These are phyloP conservation scores for Vanrija sp. DNA, from an alignment of 1,284 basidiomycete species.

Conservation along the genomic window DNA sequence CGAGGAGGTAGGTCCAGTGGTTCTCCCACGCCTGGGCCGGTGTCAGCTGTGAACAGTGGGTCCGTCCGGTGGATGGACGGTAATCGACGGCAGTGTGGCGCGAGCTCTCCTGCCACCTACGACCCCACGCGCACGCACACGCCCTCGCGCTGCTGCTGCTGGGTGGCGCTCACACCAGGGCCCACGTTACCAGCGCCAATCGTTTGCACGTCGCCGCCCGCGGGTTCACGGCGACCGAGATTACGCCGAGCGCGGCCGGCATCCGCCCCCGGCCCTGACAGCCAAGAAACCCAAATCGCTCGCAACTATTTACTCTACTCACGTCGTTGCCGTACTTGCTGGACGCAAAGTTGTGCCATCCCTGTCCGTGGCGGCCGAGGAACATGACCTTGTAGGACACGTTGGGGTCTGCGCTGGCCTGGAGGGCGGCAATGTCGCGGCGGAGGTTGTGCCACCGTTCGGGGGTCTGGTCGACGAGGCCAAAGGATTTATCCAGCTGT, in stretches of 20 bases:
- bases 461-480: conserved; percentile 35
- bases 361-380: conserved; percentile 47
- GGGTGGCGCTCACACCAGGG: no score
- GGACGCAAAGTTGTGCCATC: conserved; percentile 57
- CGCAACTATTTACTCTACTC: conserved; percentile 14
- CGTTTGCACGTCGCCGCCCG: no score
- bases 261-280: no score
- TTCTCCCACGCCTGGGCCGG: conserved; percentile 49
- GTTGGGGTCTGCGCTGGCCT: conserved; percentile 29
- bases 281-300: neutral
- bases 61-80: no score
- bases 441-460: conserved; percentile 45
- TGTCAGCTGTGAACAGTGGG: neutral
- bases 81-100: no score
- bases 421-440: conserved; percentile 26
- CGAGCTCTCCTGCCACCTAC: no score
- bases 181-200: no score
- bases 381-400: conserved; percentile 49
- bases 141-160: no score
- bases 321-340: conserved; percentile 64
- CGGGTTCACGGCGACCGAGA: no score
- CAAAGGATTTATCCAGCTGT: conserved; percentile 39
- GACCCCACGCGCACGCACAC: no score
- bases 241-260: no score
- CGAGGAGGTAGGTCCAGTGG: conserved; percentile 65